Evolutionary conservation across 2,329 filamentous ascomycete species (phyloP), one percentile per base, ranked within the genome.

Genomic region (Cladosporium phlei): DNA sequence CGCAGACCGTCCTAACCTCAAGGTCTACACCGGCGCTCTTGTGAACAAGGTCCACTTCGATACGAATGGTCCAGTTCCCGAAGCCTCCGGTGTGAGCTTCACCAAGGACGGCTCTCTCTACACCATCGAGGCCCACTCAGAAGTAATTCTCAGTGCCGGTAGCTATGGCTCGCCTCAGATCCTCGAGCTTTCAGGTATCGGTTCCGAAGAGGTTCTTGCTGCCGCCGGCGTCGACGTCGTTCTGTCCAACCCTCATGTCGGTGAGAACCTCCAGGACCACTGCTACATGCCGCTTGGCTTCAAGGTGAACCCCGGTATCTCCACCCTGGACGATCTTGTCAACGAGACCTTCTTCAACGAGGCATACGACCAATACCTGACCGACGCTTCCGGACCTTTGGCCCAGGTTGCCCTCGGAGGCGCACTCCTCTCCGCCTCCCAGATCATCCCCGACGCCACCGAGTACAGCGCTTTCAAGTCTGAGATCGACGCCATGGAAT

Each of bases 221-320:
- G 60, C 64, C n/a, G 70, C 80, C 22, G 72, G 72, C 52, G 77
- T 82, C 47, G 67, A 70, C 19, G 70, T 79, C n/a, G 72, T 80
- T 43, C 69, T 71, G 52, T 73, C 81, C 55, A 70, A 80, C 25
- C 73, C 76, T 7, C 78, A 76, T 42, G 78, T 82, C 9, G 79
- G 79, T 47, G 73, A 79, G 65, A 82, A 82, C 61, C 68, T 82
- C 20, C 69, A 77, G 54, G 79, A 82, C 57, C 79, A 82, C 59
- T 45, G 57, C 11, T 45, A 34, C 32, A 35, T 28, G 22, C 30
- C 30, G 3, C 22, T 35, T 9, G 30, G 29, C 21, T 35, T 20
- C 30, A 20, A 45, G 17, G 29, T 34, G 4, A 35, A 35, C 16
- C 30, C 40, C 7, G 30, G 30, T 11, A 28, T 35, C 30, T 45